Evolutionary conservation across 176 grass and related monocot genomes (phyloP).

Genomic region (Hyparrhenia diplandra): DNA sequence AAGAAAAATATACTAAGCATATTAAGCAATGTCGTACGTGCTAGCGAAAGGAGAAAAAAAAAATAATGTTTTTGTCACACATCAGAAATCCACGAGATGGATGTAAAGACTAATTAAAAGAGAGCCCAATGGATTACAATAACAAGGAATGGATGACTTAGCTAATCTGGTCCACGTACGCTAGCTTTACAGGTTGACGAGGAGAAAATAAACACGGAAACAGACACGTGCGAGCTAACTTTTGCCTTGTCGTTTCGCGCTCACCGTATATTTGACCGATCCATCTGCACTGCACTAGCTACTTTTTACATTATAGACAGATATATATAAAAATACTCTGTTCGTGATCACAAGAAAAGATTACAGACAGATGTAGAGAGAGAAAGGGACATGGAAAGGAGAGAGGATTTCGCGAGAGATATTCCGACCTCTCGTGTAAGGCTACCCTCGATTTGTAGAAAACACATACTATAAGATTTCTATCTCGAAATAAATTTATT

Average conservation of each 20-base stretch:
- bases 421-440: neutral
- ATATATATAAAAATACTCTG: neutral
- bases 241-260: conserved; percentile 1
- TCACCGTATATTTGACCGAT: neutral
- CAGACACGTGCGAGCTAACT: conserved; percentile 19
- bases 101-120: neutral
- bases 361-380: neutral
- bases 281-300: neutral
- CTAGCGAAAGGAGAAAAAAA: neutral
- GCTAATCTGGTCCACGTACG: neutral
- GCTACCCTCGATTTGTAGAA: too few species aligned
- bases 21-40: neutral
- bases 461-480: too few species aligned
- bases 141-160: neutral
- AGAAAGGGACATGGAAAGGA: neutral
- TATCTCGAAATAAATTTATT: too few species aligned
- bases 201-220: neutral
- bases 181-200: neutral
- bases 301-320: neutral
- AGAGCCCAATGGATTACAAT: neutral
- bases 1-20: neutral
- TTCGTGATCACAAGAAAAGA: neutral
- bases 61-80: neutral
- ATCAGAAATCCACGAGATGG: neutral
- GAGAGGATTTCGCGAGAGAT: conserved; percentile 31